Base-by-base conservation (phyloP, 2,329 filamentous ascomycete genomes). In the Tympanopsis confertula region DNA sequence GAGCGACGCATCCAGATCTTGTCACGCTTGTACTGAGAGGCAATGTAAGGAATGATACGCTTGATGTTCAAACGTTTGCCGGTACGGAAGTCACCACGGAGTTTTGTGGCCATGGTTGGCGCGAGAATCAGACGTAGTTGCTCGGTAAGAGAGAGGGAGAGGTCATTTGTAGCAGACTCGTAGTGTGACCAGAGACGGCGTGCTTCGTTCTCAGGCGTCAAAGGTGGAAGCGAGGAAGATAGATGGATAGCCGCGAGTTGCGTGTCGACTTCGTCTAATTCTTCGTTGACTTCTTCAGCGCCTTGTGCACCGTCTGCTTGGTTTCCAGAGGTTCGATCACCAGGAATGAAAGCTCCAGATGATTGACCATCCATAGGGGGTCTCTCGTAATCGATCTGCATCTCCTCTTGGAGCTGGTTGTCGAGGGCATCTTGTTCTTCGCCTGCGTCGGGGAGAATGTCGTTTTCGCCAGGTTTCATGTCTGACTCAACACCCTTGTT, bases 1-100 rank as follows among this genome's bases (percentile, higher is more conserved):
- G 78, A 82, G 39, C 93, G 79, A 13, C 93, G 83, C 82, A 98
- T 94, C 91, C 91, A 99, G 61, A 99, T 99, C 69, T 98, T 98
- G 73, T 99, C 91, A 42, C 91, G 85, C 69, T 95, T 96, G 71
- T 95, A 98, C 54, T 84, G 82, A 0, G 88, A 96, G 1, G 93
- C 91, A 49, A 99, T 96, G 63, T 98, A 99, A 0, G 93, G 91
- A 51, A 99, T 98, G 61, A 99, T 98, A 48, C 89, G 86, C 62
- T 96, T 96, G 67, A 99, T 94, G 61, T 96, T 98, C 50, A 99
- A 85, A 1, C 91, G 82, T 59, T 99, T 98, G 44, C 91, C 91
- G 0, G 91, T 98, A 47, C 91, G 85, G 72, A 94, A 96, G 47
- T 94, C 87, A 32, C 91, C 91, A 2, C 89, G 88, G 44, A 98